A percentile compares a stretch with the other conserved stretches of the same genome.
Conservation (phyloP, 768 basidiomycete species). For the Hortiboletus flavorubellus region DNA sequence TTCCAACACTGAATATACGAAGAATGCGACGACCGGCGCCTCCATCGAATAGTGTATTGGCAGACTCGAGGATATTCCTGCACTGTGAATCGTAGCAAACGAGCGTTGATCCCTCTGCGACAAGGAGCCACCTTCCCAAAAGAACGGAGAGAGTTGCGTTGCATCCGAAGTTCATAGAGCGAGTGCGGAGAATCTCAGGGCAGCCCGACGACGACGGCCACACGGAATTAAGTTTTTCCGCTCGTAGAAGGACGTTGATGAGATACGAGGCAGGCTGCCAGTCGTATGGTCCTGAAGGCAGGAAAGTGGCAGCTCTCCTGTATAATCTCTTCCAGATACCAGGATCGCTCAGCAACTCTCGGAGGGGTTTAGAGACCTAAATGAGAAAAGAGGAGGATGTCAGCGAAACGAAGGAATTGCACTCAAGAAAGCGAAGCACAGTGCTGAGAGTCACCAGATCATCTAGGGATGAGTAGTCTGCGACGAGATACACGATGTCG, state of each 20-base stretch:
- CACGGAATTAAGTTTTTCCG: not conserved
- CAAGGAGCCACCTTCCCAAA: constrained; percentile 7
- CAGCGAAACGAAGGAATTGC: not conserved
- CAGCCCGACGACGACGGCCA: constrained; percentile 5
- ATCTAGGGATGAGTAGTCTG: not conserved
- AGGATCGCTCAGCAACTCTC: not conserved
- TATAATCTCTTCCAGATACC: constrained; percentile 5
- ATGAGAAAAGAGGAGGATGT: not conserved
- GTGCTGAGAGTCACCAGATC: constrained; percentile 4
- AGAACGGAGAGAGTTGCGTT: constrained; percentile 1
- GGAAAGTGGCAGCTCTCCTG: not conserved
- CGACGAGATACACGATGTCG: constrained; percentile 2
- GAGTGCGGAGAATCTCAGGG: not conserved
- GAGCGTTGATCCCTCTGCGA: constrained; percentile 8
- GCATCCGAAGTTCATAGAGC: not conserved
- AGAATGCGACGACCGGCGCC: not conserved
- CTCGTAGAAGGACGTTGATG: constrained; percentile 1
- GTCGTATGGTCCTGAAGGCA: constrained; percentile 7
- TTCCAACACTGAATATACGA: not conserved
- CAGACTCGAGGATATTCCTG: not conserved
- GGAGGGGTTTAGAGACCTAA: constrained; percentile 3
- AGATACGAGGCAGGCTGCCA: constrained; percentile 14
- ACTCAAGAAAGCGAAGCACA: not conserved
- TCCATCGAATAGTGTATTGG: not conserved
- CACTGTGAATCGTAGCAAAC: constrained; percentile 10